Conservation (phyloP, 2,329 filamentous ascomycete species). For the Colletotrichum godetiae region DNA sequence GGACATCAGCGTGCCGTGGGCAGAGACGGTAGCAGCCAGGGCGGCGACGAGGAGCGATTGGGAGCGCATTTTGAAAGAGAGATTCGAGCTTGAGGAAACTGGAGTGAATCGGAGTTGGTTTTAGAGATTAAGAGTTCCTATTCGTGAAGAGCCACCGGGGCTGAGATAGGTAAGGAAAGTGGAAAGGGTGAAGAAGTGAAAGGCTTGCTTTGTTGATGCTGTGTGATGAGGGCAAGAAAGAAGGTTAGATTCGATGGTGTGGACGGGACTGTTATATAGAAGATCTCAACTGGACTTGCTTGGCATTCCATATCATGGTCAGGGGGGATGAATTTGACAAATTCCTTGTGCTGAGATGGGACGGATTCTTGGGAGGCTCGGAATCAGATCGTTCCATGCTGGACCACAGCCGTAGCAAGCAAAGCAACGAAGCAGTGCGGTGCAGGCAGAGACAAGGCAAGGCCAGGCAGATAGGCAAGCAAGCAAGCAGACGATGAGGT, state of each 20-base stretch:
- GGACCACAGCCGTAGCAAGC: neutral
- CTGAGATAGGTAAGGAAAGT: constrained; percentile 16
- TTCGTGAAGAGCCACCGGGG: constrained; percentile 30
- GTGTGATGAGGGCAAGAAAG: constrained; percentile 15
- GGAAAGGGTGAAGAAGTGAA: constrained; percentile 15
- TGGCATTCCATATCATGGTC: constrained; percentile 30
- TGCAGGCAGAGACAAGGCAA: neutral
- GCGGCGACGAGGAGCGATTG: constrained; percentile 52
- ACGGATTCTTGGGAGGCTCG: constrained; percentile 23
- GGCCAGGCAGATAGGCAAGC: neutral
- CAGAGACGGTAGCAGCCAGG: constrained; percentile 53
- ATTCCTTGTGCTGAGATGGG: constrained; percentile 27
- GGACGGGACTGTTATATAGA: constrained; percentile 34
- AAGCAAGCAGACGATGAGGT: constrained; percentile 9
- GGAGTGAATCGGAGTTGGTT: constrained; percentile 7
- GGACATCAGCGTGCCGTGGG: constrained; percentile 68
- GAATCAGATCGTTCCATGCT: constrained; percentile 31
- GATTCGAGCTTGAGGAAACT: constrained; percentile 19
- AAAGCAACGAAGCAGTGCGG: neutral
- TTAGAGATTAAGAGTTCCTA: constrained; percentile 18
- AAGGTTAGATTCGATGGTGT: constrained; percentile 16
- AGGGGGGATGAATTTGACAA: constrained; percentile 33
- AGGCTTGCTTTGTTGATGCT: constrained; percentile 34
- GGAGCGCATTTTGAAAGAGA: constrained; percentile 36
- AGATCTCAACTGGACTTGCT: constrained; percentile 21